phyloP scores from a whole-genome alignment of 768 basidiomycete species.

The Sporobolomyces pararoseus region DNA sequence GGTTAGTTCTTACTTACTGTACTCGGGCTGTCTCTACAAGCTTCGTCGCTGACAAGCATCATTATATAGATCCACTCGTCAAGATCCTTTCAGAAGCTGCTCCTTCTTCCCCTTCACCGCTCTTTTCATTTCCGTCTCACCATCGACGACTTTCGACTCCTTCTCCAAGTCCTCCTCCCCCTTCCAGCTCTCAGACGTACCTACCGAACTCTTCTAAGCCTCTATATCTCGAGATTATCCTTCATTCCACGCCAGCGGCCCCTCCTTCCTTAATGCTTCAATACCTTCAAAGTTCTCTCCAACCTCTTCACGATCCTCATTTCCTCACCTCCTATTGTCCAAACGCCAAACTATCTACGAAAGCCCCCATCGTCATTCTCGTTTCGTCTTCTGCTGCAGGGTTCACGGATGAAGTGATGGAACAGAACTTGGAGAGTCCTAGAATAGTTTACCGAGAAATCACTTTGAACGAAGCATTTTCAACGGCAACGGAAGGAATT shows the following conservation, averaged over 20 bases:
- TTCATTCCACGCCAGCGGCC: too few relatives aligned
- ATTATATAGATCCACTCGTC: neutral
- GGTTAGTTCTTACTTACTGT: slow-evolving; percentile 4
- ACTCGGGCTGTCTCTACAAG: neutral
- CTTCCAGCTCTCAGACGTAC: neutral
- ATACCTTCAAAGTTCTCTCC: neutral
- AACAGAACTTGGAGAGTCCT: neutral
- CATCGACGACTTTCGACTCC: neutral
- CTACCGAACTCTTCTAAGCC: neutral
- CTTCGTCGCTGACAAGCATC: too few relatives aligned
- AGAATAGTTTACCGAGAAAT: neutral
- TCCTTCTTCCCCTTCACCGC: neutral
- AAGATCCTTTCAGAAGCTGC: neutral
- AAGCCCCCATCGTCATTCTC: neutral
- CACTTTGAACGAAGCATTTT: neutral
- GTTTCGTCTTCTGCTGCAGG: neutral
- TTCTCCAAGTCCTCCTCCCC: neutral
- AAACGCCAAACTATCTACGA: neutral
- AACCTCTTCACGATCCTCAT: slow-evolving; percentile 5
- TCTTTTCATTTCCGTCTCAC: neutral
- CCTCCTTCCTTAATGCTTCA: neutral
- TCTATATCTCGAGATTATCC: neutral
- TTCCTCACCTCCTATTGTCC: neutral
- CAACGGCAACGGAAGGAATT: neutral
- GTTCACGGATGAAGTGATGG: neutral